A percentile compares a stretch with the other conserved stretches of the same genome.
Conservation (phyloP, 495 filamentous ascomycete genomes). For the Trichoderma reesei region DNA sequence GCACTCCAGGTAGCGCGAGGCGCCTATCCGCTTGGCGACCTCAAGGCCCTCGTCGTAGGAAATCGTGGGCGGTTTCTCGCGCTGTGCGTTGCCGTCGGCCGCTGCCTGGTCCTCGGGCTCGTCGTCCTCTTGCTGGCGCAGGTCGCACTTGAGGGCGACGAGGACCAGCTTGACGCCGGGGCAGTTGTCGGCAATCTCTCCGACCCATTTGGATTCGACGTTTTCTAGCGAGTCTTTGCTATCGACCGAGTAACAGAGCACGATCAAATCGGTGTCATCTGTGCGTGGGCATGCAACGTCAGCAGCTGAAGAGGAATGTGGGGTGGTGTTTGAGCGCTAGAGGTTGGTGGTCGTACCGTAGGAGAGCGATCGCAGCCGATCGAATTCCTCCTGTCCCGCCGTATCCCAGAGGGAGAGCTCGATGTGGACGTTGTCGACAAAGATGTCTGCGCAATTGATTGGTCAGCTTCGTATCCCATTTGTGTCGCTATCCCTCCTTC, state of each 20-base stretch:
- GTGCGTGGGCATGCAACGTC: neutral
- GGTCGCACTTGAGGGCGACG: constrained; percentile 94
- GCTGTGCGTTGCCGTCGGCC: constrained; percentile 26
- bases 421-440: constrained; percentile 92
- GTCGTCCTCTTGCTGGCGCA: constrained; percentile 63
- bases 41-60: constrained; percentile 87
- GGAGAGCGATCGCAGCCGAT: constrained; percentile 85
- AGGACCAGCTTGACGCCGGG: constrained; percentile 87
- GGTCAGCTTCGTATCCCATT: constrained; percentile 11
- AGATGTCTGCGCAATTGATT: constrained; percentile 61
- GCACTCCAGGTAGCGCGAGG: constrained; percentile 94
- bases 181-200: constrained; percentile 96
- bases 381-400: constrained; percentile 97
- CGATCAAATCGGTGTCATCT: constrained; percentile 90
- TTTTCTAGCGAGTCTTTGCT: constrained; percentile 94
- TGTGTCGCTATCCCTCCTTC: neutral
- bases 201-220: constrained; percentile 95
- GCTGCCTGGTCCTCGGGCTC: constrained; percentile 36
- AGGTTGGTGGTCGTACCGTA: constrained; percentile 48
- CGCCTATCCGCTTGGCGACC: constrained; percentile 79
- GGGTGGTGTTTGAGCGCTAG: neutral
- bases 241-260: constrained; percentile 97
- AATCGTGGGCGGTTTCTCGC: constrained; percentile 66
- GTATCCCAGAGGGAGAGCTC: constrained; percentile 98
- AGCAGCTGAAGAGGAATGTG: neutral